A percentile compares a stretch with the other conserved stretches of the same genome.
Conservation (phyloP, 2,329 filamentous ascomycete species). For the Verticillium albo-atrum region DNA sequence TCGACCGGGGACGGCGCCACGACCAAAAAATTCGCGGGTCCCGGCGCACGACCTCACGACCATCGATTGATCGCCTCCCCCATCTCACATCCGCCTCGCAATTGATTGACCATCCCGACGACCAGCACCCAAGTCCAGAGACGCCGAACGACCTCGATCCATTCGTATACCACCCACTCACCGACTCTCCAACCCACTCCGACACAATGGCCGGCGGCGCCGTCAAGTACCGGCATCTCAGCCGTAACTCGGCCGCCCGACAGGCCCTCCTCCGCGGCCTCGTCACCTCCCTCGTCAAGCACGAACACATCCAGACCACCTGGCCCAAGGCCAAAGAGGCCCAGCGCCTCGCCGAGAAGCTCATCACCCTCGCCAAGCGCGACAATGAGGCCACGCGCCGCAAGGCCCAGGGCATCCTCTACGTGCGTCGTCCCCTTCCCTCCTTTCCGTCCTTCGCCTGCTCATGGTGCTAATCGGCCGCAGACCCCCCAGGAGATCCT, state of each 20-base stretch:
- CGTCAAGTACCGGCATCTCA: slow-evolving; percentile 84
- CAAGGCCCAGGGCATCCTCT: slow-evolving; percentile 77
- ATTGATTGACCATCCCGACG: not conserved
- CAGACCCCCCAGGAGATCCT: slow-evolving; percentile 67
- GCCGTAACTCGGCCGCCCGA: slow-evolving; percentile 80
- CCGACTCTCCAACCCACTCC: not conserved
- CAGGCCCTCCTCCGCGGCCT: slow-evolving; percentile 92
- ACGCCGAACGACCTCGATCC: too few species aligned
- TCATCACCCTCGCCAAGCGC: slow-evolving; percentile 90
- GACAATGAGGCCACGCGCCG: slow-evolving; percentile 78
- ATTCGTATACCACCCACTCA: slow-evolving; percentile 3
- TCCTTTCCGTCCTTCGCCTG: slow-evolving; percentile 23
- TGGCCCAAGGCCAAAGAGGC: slow-evolving; percentile 97
- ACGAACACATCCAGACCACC: slow-evolving; percentile 92
- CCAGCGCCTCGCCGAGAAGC: slow-evolving; percentile 86
- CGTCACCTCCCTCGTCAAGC: slow-evolving; percentile 87
- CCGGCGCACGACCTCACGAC: not conserved
- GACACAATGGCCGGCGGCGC: slow-evolving; percentile 74
- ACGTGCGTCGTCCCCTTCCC: slow-evolving; percentile 52
- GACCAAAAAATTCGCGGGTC: slow-evolving; percentile 3
- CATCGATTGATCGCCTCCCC: not conserved
- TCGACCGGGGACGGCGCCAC: slow-evolving; percentile 1
- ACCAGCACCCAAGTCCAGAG: not conserved
- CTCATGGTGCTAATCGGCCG: slow-evolving; percentile 22
- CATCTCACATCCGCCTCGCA: not conserved